A percentile compares a stretch with the other conserved stretches of the same genome.
phyloP scores from a whole-genome alignment of 2,329 filamentous ascomycete genomes.

The Aspergillus sp. region DNA sequence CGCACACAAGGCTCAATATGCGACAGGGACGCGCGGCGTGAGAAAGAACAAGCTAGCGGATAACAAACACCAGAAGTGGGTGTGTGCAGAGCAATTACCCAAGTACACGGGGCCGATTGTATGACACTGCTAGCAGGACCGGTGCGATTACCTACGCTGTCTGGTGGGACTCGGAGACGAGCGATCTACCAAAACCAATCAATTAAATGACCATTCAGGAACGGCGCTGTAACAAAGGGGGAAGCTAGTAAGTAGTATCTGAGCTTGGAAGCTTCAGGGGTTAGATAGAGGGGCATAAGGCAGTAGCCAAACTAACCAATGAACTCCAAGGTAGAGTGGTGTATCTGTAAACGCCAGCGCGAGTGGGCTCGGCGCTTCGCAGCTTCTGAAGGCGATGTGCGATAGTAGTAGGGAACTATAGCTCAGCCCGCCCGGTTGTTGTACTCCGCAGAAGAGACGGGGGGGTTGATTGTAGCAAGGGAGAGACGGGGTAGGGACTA shows the following conservation, averaged over 20 bases:
- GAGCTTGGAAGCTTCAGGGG: slow-evolving; percentile 19
- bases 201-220: slow-evolving; percentile 27
- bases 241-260: neutral
- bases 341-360: neutral
- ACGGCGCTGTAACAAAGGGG: slow-evolving; percentile 16
- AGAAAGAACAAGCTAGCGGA: slow-evolving; percentile 3
- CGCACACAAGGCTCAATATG: neutral
- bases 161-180: slow-evolving; percentile 26
- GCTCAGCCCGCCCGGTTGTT: neutral
- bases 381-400: neutral
- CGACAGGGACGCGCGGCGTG: slow-evolving; percentile 2
- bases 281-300: slow-evolving; percentile 2
- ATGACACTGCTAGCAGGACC: neutral
- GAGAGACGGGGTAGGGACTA: slow-evolving; percentile 6
- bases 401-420: neutral
- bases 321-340: neutral
- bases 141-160: slow-evolving; percentile 25
- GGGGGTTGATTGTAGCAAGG: slow-evolving; percentile 10
- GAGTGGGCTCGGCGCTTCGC: slow-evolving; percentile 3
- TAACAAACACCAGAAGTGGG: slow-evolving; percentile 11
- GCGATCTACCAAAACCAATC: slow-evolving; percentile 30
- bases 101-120: slow-evolving; percentile 11
- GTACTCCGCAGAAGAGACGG: neutral
- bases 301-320: neutral
- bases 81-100: slow-evolving; percentile 13